These are phyloP conservation scores for Pinus albicaulis DNA, from an alignment of 75 land plant species.

Conservation along the genomic window DNA sequence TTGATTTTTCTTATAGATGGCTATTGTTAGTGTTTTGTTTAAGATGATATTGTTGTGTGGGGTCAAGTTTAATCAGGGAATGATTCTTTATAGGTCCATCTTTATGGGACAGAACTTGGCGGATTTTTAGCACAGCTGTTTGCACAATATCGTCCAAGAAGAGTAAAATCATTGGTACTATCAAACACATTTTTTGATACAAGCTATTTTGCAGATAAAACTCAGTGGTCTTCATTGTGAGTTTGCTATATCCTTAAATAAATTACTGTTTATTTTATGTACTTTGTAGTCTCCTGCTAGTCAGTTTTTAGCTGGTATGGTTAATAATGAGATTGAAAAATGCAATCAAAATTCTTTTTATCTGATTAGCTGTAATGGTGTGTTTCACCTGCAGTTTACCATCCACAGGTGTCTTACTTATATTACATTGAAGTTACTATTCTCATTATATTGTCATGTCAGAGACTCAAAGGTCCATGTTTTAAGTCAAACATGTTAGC, in stretches of 20 bases:
- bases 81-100: slow-evolving; percentile 28
- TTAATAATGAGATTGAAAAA: too few relatives aligned
- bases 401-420: too few relatives aligned
- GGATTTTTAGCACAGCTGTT: slow-evolving; percentile 47
- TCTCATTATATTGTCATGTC: too few relatives aligned
- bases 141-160: slow-evolving; percentile 49
- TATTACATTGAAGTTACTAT: too few relatives aligned
- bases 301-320: too few relatives aligned
- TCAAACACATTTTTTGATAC: slow-evolving; percentile 49
- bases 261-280: not conserved
- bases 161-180: slow-evolving; percentile 46
- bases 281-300: not conserved
- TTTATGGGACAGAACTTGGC: slow-evolving; percentile 50
- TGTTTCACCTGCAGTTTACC: too few relatives aligned
- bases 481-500: too few relatives aligned
- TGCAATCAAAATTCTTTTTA: too few relatives aligned
- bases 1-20: not conserved
- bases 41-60: not conserved
- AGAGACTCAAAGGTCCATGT: too few relatives aligned
- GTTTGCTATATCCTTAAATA: slow-evolving; percentile 6
- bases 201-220: slow-evolving; percentile 28
- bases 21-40: not conserved
- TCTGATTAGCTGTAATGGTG: too few relatives aligned
- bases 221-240: slow-evolving; percentile 40
- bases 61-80: not conserved